Base-by-base conservation (phyloP, 257 asterid species). In the Hygrophila difformis region DNA sequence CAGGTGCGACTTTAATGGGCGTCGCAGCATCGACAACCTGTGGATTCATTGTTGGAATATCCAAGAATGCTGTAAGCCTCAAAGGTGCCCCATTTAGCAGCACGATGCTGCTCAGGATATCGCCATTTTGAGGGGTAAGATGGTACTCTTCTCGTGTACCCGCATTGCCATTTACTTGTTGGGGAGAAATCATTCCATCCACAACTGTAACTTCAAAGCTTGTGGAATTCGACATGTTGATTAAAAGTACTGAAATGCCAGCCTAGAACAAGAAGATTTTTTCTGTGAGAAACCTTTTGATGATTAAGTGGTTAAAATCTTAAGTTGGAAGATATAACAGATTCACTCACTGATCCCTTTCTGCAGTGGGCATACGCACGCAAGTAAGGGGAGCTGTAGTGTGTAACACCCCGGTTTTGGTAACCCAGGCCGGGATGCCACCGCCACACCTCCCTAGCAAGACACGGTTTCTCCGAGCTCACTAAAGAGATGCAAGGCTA, bases 321-420 rank as follows among this genome's bases (percentile, higher is more conserved):
- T n/a, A 0, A 26, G 8, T 26, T 1, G 8, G 31, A 26, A 26
- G 7, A 26, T 26, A 8, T n/a, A 26, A 3, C 31, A 26, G 0
- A 9, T 22, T 22, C 20, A 12, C 79, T 80, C 61, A 82, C 94
- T 1, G 65, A 42, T 6, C 62, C 37, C 60, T 75, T 87, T 18
- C 93, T 68, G 74, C 96, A 82, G 46, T 87, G 94, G 8, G 94
- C 56, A 36, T 87, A 87, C 10, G 69, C 73, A 0, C 96, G 77
- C 53, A 82, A 54, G 55, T 64, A 75, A 0, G 82, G 79, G 16
- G 87, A 75, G 49, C 79, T 73, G 3, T 62, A 53, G 23, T 87
- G 93, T n/a, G n/a, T n/a, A n/a, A n/a, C n/a, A n/a, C n/a, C n/a
- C n/a, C n/a, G n/a, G n/a, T n/a, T n/a, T n/a, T n/a, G n/a, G n/a